Conservation (phyloP, 2,329 filamentous ascomycete genomes). For the Diaporthe caulivora region DNA sequence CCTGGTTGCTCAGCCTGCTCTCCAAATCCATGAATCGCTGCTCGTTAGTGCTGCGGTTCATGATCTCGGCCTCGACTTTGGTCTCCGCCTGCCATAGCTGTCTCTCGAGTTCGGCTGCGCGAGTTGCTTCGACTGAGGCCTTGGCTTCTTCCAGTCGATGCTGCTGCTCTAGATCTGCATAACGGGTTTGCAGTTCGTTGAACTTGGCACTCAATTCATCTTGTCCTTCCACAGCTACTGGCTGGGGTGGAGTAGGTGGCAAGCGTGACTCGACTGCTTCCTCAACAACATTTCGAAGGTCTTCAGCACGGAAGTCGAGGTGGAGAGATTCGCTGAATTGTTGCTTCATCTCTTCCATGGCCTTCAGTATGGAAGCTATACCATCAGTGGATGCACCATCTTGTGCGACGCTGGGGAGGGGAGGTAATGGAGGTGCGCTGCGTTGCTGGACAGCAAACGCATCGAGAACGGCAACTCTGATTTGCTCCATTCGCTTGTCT, state of each 20-base stretch:
- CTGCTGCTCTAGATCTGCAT: slow-evolving; percentile 71
- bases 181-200: slow-evolving; percentile 70
- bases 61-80: slow-evolving; percentile 70
- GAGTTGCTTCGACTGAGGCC: slow-evolving; percentile 61
- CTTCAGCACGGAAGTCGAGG: slow-evolving; percentile 60
- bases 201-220: slow-evolving; percentile 66
- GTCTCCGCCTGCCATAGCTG: slow-evolving; percentile 70
- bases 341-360: slow-evolving; percentile 73
- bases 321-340: slow-evolving; percentile 61
- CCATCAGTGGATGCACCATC: slow-evolving; percentile 49
- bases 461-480: slow-evolving; percentile 79
- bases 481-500: slow-evolving; percentile 86
- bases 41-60: slow-evolving; percentile 69
- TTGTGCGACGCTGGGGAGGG: slow-evolving; percentile 42
- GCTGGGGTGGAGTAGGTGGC: slow-evolving; percentile 61
- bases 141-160: slow-evolving; percentile 61
- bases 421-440: slow-evolving; percentile 48
- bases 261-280: slow-evolving; percentile 71
- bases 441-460: slow-evolving; percentile 73
- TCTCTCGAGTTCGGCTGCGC: slow-evolving; percentile 64
- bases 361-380: slow-evolving; percentile 71
- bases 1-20: slow-evolving; percentile 73
- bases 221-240: slow-evolving; percentile 57
- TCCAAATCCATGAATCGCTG: slow-evolving; percentile 78
- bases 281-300: slow-evolving; percentile 73